Conservation (phyloP, 1,284 basidiomycete species). For the Tilletia caries region DNA sequence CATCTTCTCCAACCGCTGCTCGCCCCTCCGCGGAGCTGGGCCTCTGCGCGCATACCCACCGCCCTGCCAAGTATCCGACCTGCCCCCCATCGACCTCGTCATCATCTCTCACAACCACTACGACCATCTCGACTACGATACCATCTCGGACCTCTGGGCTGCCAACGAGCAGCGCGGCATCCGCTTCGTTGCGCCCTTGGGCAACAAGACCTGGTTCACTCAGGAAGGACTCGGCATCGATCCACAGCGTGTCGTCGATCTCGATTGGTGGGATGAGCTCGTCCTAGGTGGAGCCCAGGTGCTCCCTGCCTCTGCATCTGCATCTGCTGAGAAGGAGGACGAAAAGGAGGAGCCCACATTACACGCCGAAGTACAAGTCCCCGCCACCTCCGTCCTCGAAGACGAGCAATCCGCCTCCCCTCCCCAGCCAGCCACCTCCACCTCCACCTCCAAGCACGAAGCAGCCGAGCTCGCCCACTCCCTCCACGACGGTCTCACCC, state of each 20-base stretch:
- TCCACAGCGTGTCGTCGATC: constrained; percentile 34
- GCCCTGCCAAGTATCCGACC: constrained; percentile 34
- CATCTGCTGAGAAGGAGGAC: neutral
- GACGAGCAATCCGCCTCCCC: neutral
- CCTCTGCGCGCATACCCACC: constrained; percentile 38
- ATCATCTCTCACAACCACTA: constrained; percentile 52
- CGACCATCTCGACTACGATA: constrained; percentile 47
- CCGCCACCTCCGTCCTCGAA: neutral
- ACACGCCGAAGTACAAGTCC: neutral
- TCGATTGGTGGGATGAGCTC: constrained; percentile 51
- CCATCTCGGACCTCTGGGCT: constrained; percentile 39
- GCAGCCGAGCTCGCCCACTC: neutral
- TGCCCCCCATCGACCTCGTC: constrained; percentile 46
- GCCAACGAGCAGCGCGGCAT: constrained; percentile 24
- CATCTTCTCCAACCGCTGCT: constrained; percentile 49
- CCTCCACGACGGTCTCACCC: neutral
- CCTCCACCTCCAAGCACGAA: no score
- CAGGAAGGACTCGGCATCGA: constrained; percentile 24
- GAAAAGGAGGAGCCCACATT: neutral
- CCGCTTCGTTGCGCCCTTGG: constrained; percentile 46
- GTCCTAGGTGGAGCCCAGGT: constrained; percentile 14
- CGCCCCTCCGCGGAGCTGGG: constrained; percentile 42
- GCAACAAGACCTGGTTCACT: constrained; percentile 44
- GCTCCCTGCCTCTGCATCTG: neutral
- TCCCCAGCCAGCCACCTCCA: neutral